A percentile compares a stretch with the other conserved stretches of the same genome.
Conservation (phyloP, 257 asterid species). For the Avicennia marina region DNA sequence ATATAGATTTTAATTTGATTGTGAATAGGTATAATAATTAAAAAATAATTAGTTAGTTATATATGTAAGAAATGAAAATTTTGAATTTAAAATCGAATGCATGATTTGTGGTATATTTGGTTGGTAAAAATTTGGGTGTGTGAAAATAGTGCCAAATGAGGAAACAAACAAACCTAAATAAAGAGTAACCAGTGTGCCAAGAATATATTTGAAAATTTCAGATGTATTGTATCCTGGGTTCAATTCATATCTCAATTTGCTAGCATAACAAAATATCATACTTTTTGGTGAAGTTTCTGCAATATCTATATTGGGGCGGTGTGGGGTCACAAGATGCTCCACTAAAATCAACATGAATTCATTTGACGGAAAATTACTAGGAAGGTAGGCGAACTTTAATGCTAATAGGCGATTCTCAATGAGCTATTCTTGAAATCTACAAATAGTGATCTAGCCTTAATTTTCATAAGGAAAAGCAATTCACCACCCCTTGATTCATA, state of each 20-base stretch:
- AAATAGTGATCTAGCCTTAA: background rate
- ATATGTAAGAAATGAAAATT: too few relatives aligned
- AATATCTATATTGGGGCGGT: background rate
- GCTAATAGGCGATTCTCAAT: background rate
- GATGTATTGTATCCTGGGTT: background rate
- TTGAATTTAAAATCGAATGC: too few relatives aligned
- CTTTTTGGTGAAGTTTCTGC: background rate
- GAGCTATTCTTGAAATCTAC: background rate
- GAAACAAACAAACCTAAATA: background rate
- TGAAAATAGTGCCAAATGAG: too few relatives aligned
- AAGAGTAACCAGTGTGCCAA: background rate
- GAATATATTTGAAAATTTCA: background rate
- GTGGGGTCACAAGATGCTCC: background rate
- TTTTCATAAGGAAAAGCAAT: background rate
- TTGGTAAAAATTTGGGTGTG: too few relatives aligned
- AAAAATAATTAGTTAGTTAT: too few relatives aligned
- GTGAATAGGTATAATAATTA: too few relatives aligned
- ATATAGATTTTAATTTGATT: too few relatives aligned
- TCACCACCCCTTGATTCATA: too few relatives aligned
- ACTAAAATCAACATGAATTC: background rate
- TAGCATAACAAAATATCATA: background rate
- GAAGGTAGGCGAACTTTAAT: background rate
- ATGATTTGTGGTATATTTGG: too few relatives aligned
- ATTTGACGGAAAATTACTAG: background rate
- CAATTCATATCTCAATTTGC: background rate